phyloP scores from a whole-genome alignment of 2,329 filamentous ascomycete genomes.

The Bipolaris sorokiniana region DNA sequence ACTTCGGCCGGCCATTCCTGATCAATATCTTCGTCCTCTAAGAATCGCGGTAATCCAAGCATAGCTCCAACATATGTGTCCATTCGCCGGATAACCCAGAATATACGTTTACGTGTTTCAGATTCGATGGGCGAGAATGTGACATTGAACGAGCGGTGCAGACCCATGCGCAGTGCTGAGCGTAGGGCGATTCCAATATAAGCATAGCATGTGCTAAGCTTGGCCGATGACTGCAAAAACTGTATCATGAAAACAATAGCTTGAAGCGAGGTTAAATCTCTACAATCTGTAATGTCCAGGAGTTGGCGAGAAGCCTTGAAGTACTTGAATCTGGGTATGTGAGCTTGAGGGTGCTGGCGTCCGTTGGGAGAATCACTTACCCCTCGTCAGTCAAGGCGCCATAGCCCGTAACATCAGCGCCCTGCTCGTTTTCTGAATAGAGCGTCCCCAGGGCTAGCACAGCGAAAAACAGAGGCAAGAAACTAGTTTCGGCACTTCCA shows the following conservation, averaged over 20 bases:
- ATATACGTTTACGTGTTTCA: constrained; percentile 58
- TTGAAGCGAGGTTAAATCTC: constrained; percentile 58
- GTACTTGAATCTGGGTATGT: constrained; percentile 53
- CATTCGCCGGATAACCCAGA: constrained; percentile 60
- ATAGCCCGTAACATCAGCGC: constrained; percentile 51
- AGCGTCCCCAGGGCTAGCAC: constrained; percentile 57
- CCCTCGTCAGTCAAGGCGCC: constrained; percentile 57
- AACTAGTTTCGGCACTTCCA: constrained; percentile 54
- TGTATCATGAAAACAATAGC: constrained; percentile 61
- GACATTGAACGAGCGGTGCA: constrained; percentile 57
- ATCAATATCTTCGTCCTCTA: constrained; percentile 58
- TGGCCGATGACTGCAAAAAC: constrained; percentile 60
- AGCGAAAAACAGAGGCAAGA: constrained; percentile 57
- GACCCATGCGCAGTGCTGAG: constrained; percentile 58
- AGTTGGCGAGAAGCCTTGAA: constrained; percentile 57
- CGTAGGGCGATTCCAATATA: constrained; percentile 60
- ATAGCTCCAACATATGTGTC: constrained; percentile 60
- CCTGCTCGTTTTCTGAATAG: constrained; percentile 51
- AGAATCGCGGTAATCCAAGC: constrained; percentile 56
- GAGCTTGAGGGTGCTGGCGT: constrained; percentile 9
- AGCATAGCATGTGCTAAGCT: constrained; percentile 59
- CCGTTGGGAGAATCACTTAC: constrained; percentile 28
- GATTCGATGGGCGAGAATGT: constrained; percentile 57
- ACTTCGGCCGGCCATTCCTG: constrained; percentile 56
- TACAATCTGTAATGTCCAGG: constrained; percentile 60